Evolutionary conservation across 495 filamentous ascomycete genomes (phyloP), one percentile per base, ranked within the genome.

Genomic region (Letharia lupina): DNA sequence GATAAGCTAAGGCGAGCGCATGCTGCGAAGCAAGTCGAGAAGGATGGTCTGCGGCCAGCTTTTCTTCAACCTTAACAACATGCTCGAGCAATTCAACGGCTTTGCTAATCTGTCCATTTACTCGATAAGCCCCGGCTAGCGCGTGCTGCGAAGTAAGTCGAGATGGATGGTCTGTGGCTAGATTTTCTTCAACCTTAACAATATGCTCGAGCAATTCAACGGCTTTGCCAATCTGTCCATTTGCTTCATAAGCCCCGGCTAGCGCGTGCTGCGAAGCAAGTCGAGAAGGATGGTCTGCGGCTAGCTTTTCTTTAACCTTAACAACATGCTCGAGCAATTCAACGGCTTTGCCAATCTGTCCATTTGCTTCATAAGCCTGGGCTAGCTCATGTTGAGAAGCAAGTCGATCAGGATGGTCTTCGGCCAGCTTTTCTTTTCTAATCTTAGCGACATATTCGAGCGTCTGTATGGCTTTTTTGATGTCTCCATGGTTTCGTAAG

Each of bases 81-180:
- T 76, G 68, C 62, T 78, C 67, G 11, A 75, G 52, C 56, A 79
- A 54, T 60, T 69, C 7, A 6, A 78, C 52, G 42, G 75, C 76
- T 62, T 76, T 41, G 45, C 74, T 1, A 8, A 39, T 8, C 8
- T 39, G 37, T 1, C 8, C 37, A 39, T 39, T 39, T 39, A 39
- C 8, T 57, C 37, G 10, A 61, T 76, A 77, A 69, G 63, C 68
- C 77, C 60, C 1, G 8, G 16, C 45, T 3, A 47, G 45, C 20
- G 2, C 45, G 6, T n/a, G 45, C 20, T 47, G 16, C 56, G 74
- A 74, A 56, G 18, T 35, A 12, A 78, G 69, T 65, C 69, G 73
- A 62, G n/a, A 0, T 8, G 70, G 70, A 67, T 80, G 54, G 8
- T 73, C 65, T 70, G 77, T 68, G 18, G 69, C 63, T n/a, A 77